Evolutionary conservation across 805 yeast genomes (phyloP), one percentile per base, ranked within the genome.

Genomic region (Kregervanrija fluxuum): DNA sequence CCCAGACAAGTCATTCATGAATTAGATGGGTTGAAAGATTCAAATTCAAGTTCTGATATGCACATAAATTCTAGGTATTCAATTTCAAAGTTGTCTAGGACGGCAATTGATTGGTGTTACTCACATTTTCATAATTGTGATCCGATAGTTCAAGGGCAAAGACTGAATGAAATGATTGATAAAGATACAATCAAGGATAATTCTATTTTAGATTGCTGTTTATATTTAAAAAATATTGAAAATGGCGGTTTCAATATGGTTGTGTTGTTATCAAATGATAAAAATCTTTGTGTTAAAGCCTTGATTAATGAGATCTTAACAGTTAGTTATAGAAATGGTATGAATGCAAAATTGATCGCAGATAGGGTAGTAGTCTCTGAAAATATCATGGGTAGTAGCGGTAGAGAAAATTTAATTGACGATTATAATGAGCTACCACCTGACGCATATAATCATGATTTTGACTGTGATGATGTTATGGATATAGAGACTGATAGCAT

Each of bases 151-250:
- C 64, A 73, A 39, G 95, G 86, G 0, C 96, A 90, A 59, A 76
- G 71, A 50, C 37, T 73, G 13, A 61, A 65, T 30, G 86, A 89
- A 57, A 61, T 67, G 22, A 38, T 82, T 1, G 78, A 80, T 45
- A 56, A 58, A 8, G 42, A 54, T 2, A 59, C 79, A 1, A 43
- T 43, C 0, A 81, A 85, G 46, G 97, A 90, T 61, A 95, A 89
- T 55, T 74, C 95, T 0, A 89, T 90, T 48, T 63, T 89, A 36
- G 96, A 90, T 60, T 88, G 96, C 59, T 84, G 95, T 53, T 55
- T 83, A 22, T 88, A 74, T 56, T 79, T 82, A 46, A 70, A 74
- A 48, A 38, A 39, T 31, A 34, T 43, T 4, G 61, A 66, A 11
- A 61, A 63, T 11, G 51, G 59, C 41, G 53, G 61, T 4, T 13